Evolutionary conservation across 768 basidiomycete species (phyloP), one percentile per base, ranked within the genome.

Genomic region (Leccinum pellstonianum): DNA sequence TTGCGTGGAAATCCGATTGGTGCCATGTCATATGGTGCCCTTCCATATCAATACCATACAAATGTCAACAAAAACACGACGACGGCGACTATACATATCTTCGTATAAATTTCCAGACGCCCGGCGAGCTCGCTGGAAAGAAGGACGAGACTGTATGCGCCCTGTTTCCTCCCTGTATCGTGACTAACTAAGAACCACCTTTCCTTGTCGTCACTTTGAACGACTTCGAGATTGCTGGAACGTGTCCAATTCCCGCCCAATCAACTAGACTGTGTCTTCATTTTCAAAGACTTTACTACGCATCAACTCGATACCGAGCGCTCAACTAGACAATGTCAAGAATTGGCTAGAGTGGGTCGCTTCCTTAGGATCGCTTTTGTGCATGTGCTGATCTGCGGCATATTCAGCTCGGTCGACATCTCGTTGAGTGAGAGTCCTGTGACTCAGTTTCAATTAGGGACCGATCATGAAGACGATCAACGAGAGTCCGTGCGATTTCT

Each of bases 391-490:
- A 69, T 31, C 33, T 27, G 33, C 37, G 31, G 14, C 17, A 10
- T 19, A 43, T 58, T 56, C 12, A 98, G 95, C 70, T 98, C 95
- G 5, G 95, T 98, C 57, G 97, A 99, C 70, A 95, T 98, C 58
- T 89, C 97, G 8, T 83, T 97, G 77, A 90, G 90, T 52, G 96
- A 98, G 74, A 91, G 95, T 5, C 93, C 93, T 7, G 93, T 23
- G 25, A 25, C 25, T 98, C 78, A 98, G 98, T 75, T 79, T 98
- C 76, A 96, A 97, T 70, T 99, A 96, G 97, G 87, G 88, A 23
- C 23, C 91, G 2, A 97, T 99, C 72, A 97, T 99, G 94, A 98
- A 98, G 76, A 95, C 93, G 41, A 88, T 98, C 76, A 97, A 97
- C 64, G 96, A 98, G 64, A 93, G 89, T 63, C 95, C 97, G 0